A percentile compares a stretch with the other conserved stretches of the same genome.
Evolutionary conservation across 768 basidiomycete species (phyloP).

Genomic region (Vararia minispora): DNA sequence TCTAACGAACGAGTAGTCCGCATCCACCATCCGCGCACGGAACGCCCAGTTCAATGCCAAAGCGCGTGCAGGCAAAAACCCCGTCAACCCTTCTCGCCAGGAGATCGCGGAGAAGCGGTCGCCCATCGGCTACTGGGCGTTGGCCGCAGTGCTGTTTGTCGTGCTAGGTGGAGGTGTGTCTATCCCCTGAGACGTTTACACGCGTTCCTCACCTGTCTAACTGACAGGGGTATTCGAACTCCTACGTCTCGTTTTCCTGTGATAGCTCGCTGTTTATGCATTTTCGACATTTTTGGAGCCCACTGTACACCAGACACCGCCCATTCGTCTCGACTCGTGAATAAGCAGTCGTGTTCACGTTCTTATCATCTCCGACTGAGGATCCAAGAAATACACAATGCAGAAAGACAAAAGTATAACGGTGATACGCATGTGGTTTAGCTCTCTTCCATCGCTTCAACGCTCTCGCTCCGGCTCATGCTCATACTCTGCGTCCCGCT

Average conservation of each 20-base stretch:
- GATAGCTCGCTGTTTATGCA: slow-evolving; percentile 15
- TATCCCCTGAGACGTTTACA: neutral
- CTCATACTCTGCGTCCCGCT: slow-evolving; percentile 44
- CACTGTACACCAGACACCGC: too few relatives aligned
- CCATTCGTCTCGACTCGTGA: too few relatives aligned
- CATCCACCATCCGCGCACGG: slow-evolving; percentile 72
- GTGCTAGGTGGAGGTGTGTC: slow-evolving; percentile 68
- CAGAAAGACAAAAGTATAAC: too few relatives aligned
- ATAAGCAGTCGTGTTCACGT: too few relatives aligned
- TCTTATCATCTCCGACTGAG: too few relatives aligned
- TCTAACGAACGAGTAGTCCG: slow-evolving; percentile 14
- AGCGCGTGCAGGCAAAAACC: slow-evolving; percentile 65
- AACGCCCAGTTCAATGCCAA: slow-evolving; percentile 74
- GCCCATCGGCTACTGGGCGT: slow-evolving; percentile 65
- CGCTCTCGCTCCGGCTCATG: slow-evolving; percentile 38
- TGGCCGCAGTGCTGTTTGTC: slow-evolving; percentile 67
- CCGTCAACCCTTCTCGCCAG: slow-evolving; percentile 59
- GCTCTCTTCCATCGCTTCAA: slow-evolving; percentile 30
- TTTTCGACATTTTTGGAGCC: too few relatives aligned
- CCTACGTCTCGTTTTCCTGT: slow-evolving; percentile 54
- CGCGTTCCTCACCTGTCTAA: neutral
- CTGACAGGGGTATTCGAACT: slow-evolving; percentile 64
- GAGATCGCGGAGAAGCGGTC: slow-evolving; percentile 62
- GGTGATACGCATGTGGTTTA: slow-evolving; percentile 4
- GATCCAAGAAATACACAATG: too few relatives aligned